Percentiles rank a stretch among this genome's conserved stretches.
These are phyloP conservation scores for Drechslerella dactyloides DNA, from an alignment of 2,329 filamentous ascomycete species.

Conservation along the genomic window DNA sequence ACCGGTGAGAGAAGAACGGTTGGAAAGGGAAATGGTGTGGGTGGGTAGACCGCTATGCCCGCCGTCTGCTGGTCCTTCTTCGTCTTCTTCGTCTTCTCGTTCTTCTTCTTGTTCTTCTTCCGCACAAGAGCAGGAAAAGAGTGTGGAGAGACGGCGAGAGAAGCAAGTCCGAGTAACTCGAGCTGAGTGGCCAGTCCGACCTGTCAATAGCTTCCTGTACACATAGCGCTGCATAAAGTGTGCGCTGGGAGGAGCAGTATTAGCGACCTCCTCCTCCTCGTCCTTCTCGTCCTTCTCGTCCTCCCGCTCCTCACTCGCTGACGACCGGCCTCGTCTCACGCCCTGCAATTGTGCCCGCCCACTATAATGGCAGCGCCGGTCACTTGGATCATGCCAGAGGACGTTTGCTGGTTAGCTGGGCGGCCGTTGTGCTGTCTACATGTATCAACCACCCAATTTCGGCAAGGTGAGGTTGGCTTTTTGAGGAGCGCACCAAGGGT, in stretches of 20 bases:
- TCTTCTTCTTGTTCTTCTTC: background rate
- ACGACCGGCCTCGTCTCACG: slow-evolving; percentile 27
- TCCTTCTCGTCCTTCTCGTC: background rate
- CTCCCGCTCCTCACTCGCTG: slow-evolving; percentile 28
- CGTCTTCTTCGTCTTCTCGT: slow-evolving; percentile 10
- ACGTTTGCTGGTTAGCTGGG: slow-evolving; percentile 44
- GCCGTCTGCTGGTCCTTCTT: slow-evolving; percentile 5
- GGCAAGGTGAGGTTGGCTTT: slow-evolving; percentile 51
- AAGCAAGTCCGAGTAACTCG: slow-evolving; percentile 29
- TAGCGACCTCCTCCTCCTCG: slow-evolving; percentile 17
- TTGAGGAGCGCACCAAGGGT: slow-evolving; percentile 51
- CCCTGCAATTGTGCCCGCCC: slow-evolving; percentile 28
- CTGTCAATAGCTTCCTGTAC: slow-evolving; percentile 50
- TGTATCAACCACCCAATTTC: slow-evolving; percentile 51
- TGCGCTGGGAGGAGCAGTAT: slow-evolving; percentile 40
- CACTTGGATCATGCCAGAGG: slow-evolving; percentile 22
- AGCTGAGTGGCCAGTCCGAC: slow-evolving; percentile 49
- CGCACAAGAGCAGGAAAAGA: slow-evolving; percentile 43
- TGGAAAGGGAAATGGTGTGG: slow-evolving; percentile 41
- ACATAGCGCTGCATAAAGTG: slow-evolving; percentile 51
- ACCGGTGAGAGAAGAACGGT: slow-evolving; percentile 35
- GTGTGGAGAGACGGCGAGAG: slow-evolving; percentile 39
- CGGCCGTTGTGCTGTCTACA: slow-evolving; percentile 49
- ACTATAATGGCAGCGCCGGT: background rate
- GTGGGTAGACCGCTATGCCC: slow-evolving; percentile 22